Evolutionary conservation across 1,139 yeast genomes (phyloP).

Genomic region (Blastobotrys buckinghamii): DNA sequence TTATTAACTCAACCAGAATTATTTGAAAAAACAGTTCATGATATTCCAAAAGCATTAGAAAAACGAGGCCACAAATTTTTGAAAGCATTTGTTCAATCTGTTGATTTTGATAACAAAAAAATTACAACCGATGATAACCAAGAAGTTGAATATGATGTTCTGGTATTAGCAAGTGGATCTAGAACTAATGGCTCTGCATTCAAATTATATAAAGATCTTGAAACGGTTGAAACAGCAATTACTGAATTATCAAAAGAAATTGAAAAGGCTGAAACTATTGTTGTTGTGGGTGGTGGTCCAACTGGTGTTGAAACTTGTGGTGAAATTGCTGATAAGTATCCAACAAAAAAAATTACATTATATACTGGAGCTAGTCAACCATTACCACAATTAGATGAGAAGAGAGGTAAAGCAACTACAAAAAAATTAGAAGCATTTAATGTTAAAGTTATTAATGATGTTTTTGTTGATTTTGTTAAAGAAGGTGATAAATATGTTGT

Average conservation of each 20-base stretch:
- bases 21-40: constrained; percentile 14
- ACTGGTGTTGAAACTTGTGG: constrained; percentile 91
- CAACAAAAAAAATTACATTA: constrained; percentile 21
- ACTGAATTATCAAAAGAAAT: constrained; percentile 67
- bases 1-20: constrained; percentile 22
- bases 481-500: constrained; percentile 4
- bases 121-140: constrained; percentile 28
- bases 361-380: constrained; percentile 23
- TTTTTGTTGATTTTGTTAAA: constrained; percentile 11
- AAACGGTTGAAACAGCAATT: constrained; percentile 69
- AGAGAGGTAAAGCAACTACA: constrained; percentile 11
- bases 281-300: constrained; percentile 91
- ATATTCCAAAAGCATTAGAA: constrained; percentile 16
- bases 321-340: constrained; percentile 37
- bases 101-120: constrained; percentile 24
- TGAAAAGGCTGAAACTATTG: constrained; percentile 64
- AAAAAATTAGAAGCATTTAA: constrained; percentile 19
- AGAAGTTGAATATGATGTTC: constrained; percentile 55
- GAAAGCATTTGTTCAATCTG: constrained; percentile 32
- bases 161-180: constrained; percentile 81
- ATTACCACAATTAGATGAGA: constrained; percentile 18
- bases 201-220: constrained; percentile 75
- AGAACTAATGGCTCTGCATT: constrained; percentile 61
- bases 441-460: constrained; percentile 21
- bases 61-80: constrained; percentile 17